phyloP scores from a whole-genome alignment of 2,329 filamentous ascomycete species.

The Pseudophaeomoniella oleicola region DNA sequence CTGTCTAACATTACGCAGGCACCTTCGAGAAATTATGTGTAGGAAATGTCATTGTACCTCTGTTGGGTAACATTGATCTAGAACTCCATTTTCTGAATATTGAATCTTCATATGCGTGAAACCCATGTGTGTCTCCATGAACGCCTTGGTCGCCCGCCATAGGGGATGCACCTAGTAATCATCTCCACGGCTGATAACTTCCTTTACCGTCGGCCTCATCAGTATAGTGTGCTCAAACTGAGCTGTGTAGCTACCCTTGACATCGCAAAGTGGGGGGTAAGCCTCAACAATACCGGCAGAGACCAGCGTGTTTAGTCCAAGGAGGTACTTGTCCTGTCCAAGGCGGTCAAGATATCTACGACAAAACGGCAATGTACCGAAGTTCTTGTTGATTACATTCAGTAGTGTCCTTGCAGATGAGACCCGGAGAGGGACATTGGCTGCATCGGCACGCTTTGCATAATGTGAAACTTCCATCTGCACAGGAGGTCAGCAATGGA shows the following conservation, averaged over 20 bases:
- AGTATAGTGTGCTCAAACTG: slow-evolving; percentile 85
- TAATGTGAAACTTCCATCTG: slow-evolving; percentile 78
- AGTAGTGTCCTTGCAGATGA: slow-evolving; percentile 74
- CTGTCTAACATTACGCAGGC: too few species aligned
- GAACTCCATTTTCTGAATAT: too few species aligned
- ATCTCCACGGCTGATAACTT: slow-evolving; percentile 73
- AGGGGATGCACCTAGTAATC: slow-evolving; percentile 53
- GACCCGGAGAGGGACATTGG: slow-evolving; percentile 61
- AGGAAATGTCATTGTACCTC: too few species aligned
- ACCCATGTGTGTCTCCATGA: too few species aligned
- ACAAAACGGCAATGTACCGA: slow-evolving; percentile 83
- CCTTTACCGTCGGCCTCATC: slow-evolving; percentile 67
- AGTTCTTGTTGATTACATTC: slow-evolving; percentile 90
- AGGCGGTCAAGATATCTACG: slow-evolving; percentile 79
- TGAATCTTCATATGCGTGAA: too few species aligned
- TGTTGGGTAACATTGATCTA: too few species aligned
- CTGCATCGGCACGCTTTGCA: slow-evolving; percentile 56
- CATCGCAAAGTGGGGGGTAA: slow-evolving; percentile 78
- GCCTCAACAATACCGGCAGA: slow-evolving; percentile 71
- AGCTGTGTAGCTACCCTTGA: slow-evolving; percentile 88
- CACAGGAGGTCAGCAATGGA: slow-evolving; percentile 6
- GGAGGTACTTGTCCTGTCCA: slow-evolving; percentile 87
- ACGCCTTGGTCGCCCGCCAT: background rate
- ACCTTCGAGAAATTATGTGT: too few species aligned
- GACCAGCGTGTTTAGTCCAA: slow-evolving; percentile 80